Conservation (phyloP, 805 yeast species). For the Wickerhamomyces xylosicus region DNA sequence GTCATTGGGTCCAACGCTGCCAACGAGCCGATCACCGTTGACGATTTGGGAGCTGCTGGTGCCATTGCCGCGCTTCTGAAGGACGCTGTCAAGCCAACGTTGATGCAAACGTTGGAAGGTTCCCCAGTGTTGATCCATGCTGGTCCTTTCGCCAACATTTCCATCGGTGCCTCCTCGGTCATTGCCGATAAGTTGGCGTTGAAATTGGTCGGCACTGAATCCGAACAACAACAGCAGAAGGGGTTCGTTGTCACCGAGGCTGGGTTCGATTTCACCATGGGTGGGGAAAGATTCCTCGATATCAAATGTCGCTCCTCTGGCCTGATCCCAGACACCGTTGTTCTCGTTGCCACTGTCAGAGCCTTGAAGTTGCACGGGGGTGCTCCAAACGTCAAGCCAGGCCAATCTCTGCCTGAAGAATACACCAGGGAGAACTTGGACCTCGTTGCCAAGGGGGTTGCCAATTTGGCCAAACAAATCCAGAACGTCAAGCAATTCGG, state of each 20-base stretch:
- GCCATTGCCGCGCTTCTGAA: conserved; percentile 74
- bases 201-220: conserved; percentile 60
- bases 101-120: conserved; percentile 84
- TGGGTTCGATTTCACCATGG: conserved; percentile 87
- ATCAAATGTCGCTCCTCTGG: conserved; percentile 81
- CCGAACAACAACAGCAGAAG: conserved; percentile 39
- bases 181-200: conserved; percentile 77
- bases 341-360: conserved; percentile 75
- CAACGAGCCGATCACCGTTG: conserved; percentile 72
- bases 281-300: conserved; percentile 80
- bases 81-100: conserved; percentile 76
- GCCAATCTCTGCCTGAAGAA: conserved; percentile 66
- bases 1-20: conserved; percentile 61
- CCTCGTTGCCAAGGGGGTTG: conserved; percentile 57
- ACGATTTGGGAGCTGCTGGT: conserved; percentile 80
- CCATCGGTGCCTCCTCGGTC: conserved; percentile 79
- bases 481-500: conserved; percentile 63
- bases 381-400: conserved; percentile 82
- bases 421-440: conserved; percentile 65
- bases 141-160: conserved; percentile 82
- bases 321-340: conserved; percentile 64
- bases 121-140: conserved; percentile 84
- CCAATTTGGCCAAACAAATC: conserved; percentile 71
- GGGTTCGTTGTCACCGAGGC: conserved; percentile 85
- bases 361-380: conserved; percentile 85